A percentile compares a stretch with the other conserved stretches of the same genome.
phyloP scores from a whole-genome alignment of 2,329 filamentous ascomycete species.

The Claviceps paspali region DNA sequence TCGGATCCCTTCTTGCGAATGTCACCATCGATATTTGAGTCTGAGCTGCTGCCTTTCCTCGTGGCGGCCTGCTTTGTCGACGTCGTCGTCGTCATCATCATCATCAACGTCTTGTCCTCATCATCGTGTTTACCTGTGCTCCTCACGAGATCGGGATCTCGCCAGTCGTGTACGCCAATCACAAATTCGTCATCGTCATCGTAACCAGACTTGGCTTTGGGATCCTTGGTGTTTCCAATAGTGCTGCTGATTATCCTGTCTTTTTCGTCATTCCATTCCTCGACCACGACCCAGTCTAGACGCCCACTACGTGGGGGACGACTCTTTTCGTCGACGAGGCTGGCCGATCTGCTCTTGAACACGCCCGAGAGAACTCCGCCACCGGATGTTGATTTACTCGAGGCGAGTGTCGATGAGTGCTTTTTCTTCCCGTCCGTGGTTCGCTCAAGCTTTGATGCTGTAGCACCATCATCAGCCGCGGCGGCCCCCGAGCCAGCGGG shows the following conservation, averaged over 20 bases:
- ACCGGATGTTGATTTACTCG: conserved; percentile 8
- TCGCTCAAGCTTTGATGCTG: conserved; percentile 13
- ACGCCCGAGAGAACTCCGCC: neutral
- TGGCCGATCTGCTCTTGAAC: conserved; percentile 12
- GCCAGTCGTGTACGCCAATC: conserved; percentile 78
- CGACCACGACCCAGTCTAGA: conserved; percentile 55
- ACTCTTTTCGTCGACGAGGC: conserved; percentile 32
- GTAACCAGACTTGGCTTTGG: conserved; percentile 2
- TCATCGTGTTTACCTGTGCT: conserved; percentile 2
- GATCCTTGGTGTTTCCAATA: conserved; percentile 13
- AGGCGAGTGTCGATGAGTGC: conserved; percentile 10
- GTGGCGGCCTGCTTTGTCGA: neutral
- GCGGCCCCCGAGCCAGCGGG: conserved; percentile 16
- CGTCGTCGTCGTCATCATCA: too few species aligned
- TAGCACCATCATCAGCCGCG: conserved; percentile 10
- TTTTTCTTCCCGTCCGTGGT: conserved; percentile 12
- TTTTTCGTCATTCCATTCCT: conserved; percentile 47
- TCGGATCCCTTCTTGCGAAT: conserved; percentile 11
- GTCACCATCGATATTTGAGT: neutral
- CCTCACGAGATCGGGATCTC: conserved; percentile 47
- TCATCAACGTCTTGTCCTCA: conserved; percentile 4
- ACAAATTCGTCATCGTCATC: conserved; percentile 39
- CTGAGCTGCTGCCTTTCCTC: neutral
- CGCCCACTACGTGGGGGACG: conserved; percentile 59
- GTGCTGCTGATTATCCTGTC: conserved; percentile 27